phyloP scores from a whole-genome alignment of 345 rosid species.

The Gossypium longicalyx region DNA sequence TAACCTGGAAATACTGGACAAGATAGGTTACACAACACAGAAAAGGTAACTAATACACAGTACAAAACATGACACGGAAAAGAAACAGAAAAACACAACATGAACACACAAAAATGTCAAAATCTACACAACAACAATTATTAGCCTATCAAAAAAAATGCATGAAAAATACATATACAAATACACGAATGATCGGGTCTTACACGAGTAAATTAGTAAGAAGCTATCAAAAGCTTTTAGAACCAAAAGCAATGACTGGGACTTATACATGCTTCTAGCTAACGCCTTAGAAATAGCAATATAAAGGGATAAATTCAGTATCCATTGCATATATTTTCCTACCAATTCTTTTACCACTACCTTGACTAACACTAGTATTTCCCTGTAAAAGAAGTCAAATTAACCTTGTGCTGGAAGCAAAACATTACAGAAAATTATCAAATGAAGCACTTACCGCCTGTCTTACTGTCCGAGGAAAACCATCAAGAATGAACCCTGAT shows the following conservation, averaged over 20 bases:
- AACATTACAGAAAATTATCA: neutral
- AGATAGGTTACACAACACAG: neutral
- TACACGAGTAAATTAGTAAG: neutral
- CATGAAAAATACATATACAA: neutral
- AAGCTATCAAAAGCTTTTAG: neutral
- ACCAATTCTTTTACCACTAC: neutral
- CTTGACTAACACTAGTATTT: neutral
- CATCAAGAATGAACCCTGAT: slow-evolving; percentile 94
- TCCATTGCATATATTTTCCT: neutral
- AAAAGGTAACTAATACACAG: neutral
- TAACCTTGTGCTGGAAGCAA: neutral
- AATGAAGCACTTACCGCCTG: slow-evolving; percentile 71
- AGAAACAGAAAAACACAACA: neutral
- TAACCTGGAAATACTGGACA: neutral
- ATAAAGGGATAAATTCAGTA: neutral
- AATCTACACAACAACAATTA: neutral
- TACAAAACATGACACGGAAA: neutral
- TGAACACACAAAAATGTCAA: neutral
- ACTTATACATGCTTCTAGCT: neutral
- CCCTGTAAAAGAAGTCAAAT: neutral
- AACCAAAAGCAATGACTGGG: neutral
- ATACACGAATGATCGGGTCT: neutral
- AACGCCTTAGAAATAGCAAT: neutral
- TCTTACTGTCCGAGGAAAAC: slow-evolving; percentile 87
- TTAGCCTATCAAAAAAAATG: neutral